Evolutionary conservation across 495 filamentous ascomycete species (phyloP).

Genomic region (Entonaema liquescens): DNA sequence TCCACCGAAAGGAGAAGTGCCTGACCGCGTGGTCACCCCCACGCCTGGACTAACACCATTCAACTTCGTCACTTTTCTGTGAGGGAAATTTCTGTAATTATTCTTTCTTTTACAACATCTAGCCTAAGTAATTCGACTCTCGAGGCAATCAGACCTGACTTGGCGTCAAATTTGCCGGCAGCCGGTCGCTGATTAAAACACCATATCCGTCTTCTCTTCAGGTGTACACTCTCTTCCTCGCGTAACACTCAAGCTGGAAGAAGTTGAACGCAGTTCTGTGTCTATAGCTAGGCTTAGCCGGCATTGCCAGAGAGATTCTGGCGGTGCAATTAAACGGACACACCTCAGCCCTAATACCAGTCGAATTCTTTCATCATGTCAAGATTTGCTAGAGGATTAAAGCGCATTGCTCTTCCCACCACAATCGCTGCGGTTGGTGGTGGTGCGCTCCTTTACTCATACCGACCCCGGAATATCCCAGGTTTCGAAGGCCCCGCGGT

Average conservation of each 20-base stretch:
- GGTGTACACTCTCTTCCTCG: background rate
- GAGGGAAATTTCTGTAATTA: slow-evolving; percentile 29
- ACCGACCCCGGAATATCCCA: slow-evolving; percentile 86
- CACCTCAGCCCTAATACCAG: background rate
- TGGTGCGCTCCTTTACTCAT: slow-evolving; percentile 76
- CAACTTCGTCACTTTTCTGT: slow-evolving; percentile 8
- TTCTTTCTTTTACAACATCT: slow-evolving; percentile 9
- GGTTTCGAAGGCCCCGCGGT: slow-evolving; percentile 82
- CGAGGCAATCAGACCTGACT: slow-evolving; percentile 15
- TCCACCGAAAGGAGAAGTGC: slow-evolving; percentile 27
- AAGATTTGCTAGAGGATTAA: slow-evolving; percentile 43
- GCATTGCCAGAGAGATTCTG: slow-evolving; percentile 2
- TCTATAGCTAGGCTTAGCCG: slow-evolving; percentile 15
- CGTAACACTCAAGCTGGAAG: background rate
- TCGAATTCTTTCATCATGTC: slow-evolving; percentile 32
- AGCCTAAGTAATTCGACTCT: background rate
- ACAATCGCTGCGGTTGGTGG: slow-evolving; percentile 51
- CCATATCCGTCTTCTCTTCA: slow-evolving; percentile 4
- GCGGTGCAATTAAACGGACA: slow-evolving; percentile 8
- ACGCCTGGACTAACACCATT: slow-evolving; percentile 5
- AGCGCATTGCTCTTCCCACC: slow-evolving; percentile 52
- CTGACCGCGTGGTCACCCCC: slow-evolving; percentile 23
- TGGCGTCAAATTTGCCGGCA: slow-evolving; percentile 17
- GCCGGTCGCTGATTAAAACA: slow-evolving; percentile 18
- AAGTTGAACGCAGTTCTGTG: slow-evolving; percentile 9